A percentile compares a stretch with the other conserved stretches of the same genome.
Evolutionary conservation across 2,329 filamentous ascomycete genomes (phyloP).

Genomic region (Verticillium nonalfalfae): DNA sequence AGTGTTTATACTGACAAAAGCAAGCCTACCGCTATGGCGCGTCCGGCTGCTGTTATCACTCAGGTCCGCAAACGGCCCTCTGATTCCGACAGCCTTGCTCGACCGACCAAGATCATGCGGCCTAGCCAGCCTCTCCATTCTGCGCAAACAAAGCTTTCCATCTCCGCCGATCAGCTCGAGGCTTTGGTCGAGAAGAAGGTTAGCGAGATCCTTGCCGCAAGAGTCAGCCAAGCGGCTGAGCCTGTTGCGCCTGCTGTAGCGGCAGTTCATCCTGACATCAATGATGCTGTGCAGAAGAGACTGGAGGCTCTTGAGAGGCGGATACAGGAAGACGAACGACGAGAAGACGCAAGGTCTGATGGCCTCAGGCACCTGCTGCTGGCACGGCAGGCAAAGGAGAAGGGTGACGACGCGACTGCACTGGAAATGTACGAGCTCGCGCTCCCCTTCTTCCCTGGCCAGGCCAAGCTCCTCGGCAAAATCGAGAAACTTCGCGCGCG

Average conservation of each 20-base stretch:
- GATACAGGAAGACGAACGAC: conserved; percentile 58
- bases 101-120: conserved; percentile 43
- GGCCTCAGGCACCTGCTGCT: conserved; percentile 83
- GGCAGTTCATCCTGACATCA: conserved; percentile 46
- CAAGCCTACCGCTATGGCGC: conserved; percentile 33
- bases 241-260: conserved; percentile 22
- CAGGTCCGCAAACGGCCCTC: conserved; percentile 36
- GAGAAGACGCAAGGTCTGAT: conserved; percentile 69
- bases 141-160: conserved; percentile 29
- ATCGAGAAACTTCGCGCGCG: conserved; percentile 56
- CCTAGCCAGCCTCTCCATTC: conserved; percentile 14
- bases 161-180: conserved; percentile 74
- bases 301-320: conserved; percentile 80
- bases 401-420: conserved; percentile 71
- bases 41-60: conserved; percentile 25
- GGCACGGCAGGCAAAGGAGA: conserved; percentile 83
- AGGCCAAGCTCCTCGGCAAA: conserved; percentile 69
- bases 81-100: conserved; percentile 29
- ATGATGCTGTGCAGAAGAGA: conserved; percentile 71
- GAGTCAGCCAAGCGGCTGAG: conserved; percentile 52
- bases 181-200: conserved; percentile 90
- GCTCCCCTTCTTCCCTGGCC: conserved; percentile 77
- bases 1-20: conserved; percentile 76
- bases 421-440: conserved; percentile 84
- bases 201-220: conserved; percentile 78